Percentiles rank a stretch among this genome's conserved stretches.
These are phyloP conservation scores for Phytophthora hibernalis DNA, from an alignment of 352 stramenopile species.

Conservation along the genomic window DNA sequence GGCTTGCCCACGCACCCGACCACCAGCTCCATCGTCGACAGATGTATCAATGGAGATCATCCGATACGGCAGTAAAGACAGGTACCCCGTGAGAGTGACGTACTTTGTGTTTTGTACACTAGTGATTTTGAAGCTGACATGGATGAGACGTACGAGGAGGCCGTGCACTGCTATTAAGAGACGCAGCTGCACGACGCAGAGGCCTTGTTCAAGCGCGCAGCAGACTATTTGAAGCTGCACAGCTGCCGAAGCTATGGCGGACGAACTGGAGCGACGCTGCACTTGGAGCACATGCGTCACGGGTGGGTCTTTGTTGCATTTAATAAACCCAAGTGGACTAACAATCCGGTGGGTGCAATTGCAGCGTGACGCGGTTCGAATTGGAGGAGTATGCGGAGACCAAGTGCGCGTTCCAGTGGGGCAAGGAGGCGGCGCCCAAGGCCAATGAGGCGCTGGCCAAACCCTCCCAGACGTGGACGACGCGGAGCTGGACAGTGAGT, in stretches of 20 bases:
- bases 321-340: not conserved
- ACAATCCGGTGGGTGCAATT: not conserved
- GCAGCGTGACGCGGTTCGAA: slow-evolving; percentile 82
- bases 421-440: slow-evolving; percentile 45
- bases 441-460: slow-evolving; percentile 48
- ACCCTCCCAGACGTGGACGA: slow-evolving; percentile 86
- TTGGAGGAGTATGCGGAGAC: slow-evolving; percentile 74
- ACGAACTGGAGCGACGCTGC: slow-evolving; percentile 61
- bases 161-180: slow-evolving; percentile 63
- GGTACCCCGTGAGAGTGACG: slow-evolving; percentile 13
- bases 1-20: slow-evolving; percentile 92
- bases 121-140: slow-evolving; percentile 22
- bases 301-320: slow-evolving; percentile 48
- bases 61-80: not conserved
- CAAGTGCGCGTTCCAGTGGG: slow-evolving; percentile 69
- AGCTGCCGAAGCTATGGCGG: slow-evolving; percentile 55
- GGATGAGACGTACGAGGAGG: slow-evolving; percentile 80
- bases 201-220: slow-evolving; percentile 71
- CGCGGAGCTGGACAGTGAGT: slow-evolving; percentile 76
- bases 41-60: not conserved
- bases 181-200: slow-evolving; percentile 54
- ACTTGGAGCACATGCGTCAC: slow-evolving; percentile 75
- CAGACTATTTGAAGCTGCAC: slow-evolving; percentile 73
- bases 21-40: slow-evolving; percentile 74
- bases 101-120: slow-evolving; percentile 15